Evolutionary conservation across 1,284 basidiomycete species (phyloP), one percentile per base, ranked within the genome.

Genomic region (Boletus smithii): DNA sequence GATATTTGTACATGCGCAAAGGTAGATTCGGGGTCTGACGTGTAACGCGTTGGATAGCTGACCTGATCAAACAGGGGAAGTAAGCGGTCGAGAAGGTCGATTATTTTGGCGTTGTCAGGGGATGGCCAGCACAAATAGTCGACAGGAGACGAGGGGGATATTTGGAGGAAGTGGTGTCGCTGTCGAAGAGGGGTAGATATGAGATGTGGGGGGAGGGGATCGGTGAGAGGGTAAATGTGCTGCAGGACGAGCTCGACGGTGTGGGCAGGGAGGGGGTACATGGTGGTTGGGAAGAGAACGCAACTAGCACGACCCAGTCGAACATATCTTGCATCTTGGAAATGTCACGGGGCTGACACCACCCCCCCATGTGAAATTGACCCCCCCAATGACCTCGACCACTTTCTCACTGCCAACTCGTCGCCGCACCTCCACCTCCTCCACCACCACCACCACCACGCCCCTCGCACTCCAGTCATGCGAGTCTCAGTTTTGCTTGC

Each of bases 101-200:
- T 61, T 31, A 60, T 59, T 49, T 61, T 63, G 51, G 69, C 67
- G 51, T 58, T 68, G 53, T 64, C 66, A 41, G 60, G 57, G n/a
- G 73, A 73, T 9, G 86, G 82, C 86, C 86, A 89, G 55, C 75
- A 76, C 40, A 88, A 71, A 60, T 88, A 88, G 7, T 76, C 70
- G 20, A 66, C 55, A 5, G 76, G 69, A 54, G 79, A 68, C 16
- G 77, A 69, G 9, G 76, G 71, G 14, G 72, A 61, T 48, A 88
- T 70, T 20, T 67, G 59, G 46, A 88, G 78, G 61, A 84, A 83
- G 59, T 77, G 75, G 58, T 87, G 86, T 34, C 86, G 73, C 61
- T 85, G 78, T 4, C 73, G 70, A 29, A 88, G 74, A 24, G 77
- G 67, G 5, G 63, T 66, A 3, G 85, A 85, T 47, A 88, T 56